phyloP scores from a whole-genome alignment of 495 filamentous ascomycete genomes.

The Daldinia vernicosa region DNA sequence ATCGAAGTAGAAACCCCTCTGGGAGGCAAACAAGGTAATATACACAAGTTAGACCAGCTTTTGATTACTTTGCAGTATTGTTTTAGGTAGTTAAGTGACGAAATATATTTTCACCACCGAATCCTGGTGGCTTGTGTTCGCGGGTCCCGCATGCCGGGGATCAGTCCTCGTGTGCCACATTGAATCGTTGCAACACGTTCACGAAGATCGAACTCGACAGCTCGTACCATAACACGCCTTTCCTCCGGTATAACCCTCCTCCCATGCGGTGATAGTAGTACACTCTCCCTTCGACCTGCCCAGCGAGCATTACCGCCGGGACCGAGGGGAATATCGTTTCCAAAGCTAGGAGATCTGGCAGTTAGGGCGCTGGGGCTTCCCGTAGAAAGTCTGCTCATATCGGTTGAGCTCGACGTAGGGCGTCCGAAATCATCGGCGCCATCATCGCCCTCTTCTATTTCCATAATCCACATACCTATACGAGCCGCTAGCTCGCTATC shows the following conservation, averaged over 20 bases:
- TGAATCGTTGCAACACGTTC: constrained; percentile 56
- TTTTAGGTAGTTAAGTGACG: not conserved
- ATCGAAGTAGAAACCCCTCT: constrained; percentile 33
- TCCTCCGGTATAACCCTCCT: constrained; percentile 53
- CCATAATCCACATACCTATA: constrained; percentile 63
- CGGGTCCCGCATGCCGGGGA: constrained; percentile 54
- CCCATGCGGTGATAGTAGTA: constrained; percentile 26
- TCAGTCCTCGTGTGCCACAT: constrained; percentile 61
- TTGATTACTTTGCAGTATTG: not conserved
- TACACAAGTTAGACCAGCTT: constrained; percentile 14
- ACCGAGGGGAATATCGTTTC: constrained; percentile 50
- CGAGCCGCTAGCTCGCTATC: constrained; percentile 65
- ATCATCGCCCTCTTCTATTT: constrained; percentile 64
- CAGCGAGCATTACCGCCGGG: constrained; percentile 55
- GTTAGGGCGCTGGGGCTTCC: constrained; percentile 41
- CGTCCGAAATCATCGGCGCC: constrained; percentile 43
- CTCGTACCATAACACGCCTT: constrained; percentile 63
- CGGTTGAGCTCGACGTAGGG: constrained; percentile 43
- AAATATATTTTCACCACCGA: constrained; percentile 50
- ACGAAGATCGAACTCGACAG: constrained; percentile 63
- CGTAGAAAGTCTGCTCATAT: constrained; percentile 44
- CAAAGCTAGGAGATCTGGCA: constrained; percentile 46
- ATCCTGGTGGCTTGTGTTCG: constrained; percentile 56
- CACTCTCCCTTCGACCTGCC: constrained; percentile 48
- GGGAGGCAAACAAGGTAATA: constrained; percentile 9